Percentiles rank a stretch among this genome's conserved stretches.
phyloP scores from a whole-genome alignment of 2,329 filamentous ascomycete species.

The Pseudohalonectria lignicola region DNA sequence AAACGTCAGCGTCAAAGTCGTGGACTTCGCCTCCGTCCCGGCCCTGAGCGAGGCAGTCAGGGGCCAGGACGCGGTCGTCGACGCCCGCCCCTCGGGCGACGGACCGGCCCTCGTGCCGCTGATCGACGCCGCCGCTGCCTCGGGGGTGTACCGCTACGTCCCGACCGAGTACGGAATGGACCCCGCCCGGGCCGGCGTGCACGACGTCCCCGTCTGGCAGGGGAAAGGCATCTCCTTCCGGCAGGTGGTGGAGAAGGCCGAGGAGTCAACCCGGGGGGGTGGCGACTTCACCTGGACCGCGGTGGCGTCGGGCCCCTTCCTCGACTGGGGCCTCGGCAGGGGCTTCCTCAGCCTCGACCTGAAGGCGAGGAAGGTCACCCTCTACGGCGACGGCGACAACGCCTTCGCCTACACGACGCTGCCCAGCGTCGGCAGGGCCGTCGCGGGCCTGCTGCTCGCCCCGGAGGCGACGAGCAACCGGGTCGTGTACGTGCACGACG shows the following conservation, averaged over 20 bases:
- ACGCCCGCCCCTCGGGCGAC: too few species aligned
- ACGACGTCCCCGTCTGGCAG: constrained; percentile 6
- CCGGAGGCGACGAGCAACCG: constrained; percentile 14
- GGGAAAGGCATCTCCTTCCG: too few species aligned
- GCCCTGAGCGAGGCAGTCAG: constrained; percentile 28
- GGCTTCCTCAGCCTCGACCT: constrained; percentile 13
- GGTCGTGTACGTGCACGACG: constrained; percentile 10
- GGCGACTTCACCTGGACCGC: constrained; percentile 12
- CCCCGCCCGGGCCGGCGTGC: background rate
- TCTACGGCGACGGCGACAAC: constrained; percentile 13
- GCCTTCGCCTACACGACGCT: constrained; percentile 11
- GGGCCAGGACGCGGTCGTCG: constrained; percentile 36
- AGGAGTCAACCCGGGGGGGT: constrained; percentile 5
- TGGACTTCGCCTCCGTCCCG: constrained; percentile 25
- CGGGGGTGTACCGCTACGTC: constrained; percentile 9
- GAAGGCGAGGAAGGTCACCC: constrained; percentile 6
- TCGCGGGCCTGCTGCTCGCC: constrained; percentile 11
- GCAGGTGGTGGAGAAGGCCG: too few species aligned
- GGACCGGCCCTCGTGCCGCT: too few species aligned
- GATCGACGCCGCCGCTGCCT: constrained; percentile 11
- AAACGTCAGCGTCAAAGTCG: constrained; percentile 25
- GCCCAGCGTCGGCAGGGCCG: constrained; percentile 12
- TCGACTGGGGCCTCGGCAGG: constrained; percentile 13
- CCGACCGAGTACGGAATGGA: constrained; percentile 10
- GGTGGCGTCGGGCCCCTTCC: constrained; percentile 13